Percentiles rank a stretch among this genome's conserved stretches.
These are phyloP conservation scores for Lentinus polychrous DNA, from an alignment of 1,284 basidiomycete genomes.

Conservation along the genomic window DNA sequence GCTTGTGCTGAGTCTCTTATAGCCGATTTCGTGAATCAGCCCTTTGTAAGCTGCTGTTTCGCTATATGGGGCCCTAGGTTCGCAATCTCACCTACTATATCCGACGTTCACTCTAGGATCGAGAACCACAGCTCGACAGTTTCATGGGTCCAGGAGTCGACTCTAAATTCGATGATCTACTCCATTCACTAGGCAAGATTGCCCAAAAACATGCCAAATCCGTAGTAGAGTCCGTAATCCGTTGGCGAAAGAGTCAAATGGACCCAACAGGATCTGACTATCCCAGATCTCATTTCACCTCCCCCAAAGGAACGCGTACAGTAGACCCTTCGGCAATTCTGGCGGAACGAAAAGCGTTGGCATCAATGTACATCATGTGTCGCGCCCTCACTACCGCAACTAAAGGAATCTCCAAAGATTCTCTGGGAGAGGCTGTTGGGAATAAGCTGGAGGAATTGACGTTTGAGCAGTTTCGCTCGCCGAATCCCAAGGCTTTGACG, in stretches of 20 bases:
- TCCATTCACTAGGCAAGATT: slow-evolving; percentile 81
- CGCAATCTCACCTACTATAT: neutral
- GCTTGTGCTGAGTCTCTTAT: slow-evolving; percentile 75
- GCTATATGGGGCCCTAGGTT: too few species aligned
- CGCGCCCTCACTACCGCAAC: slow-evolving; percentile 77
- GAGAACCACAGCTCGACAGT: slow-evolving; percentile 58
- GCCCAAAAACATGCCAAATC: slow-evolving; percentile 79
- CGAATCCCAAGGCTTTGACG: slow-evolving; percentile 58
- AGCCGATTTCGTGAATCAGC: slow-evolving; percentile 61
- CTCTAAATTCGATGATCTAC: slow-evolving; percentile 71
- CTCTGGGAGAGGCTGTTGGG: slow-evolving; percentile 71
- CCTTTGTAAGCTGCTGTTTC: slow-evolving; percentile 42
- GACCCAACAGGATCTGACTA: slow-evolving; percentile 56
- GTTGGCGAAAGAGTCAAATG: slow-evolving; percentile 78
- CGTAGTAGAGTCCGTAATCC: slow-evolving; percentile 82
- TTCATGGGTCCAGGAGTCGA: slow-evolving; percentile 71
- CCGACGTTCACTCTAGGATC: slow-evolving; percentile 40
- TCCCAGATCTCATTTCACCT: slow-evolving; percentile 36
- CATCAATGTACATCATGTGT: slow-evolving; percentile 85
- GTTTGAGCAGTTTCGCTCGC: slow-evolving; percentile 79
- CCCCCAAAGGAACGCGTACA: slow-evolving; percentile 16
- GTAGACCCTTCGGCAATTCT: slow-evolving; percentile 56
- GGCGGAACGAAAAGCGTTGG: slow-evolving; percentile 73
- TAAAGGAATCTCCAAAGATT: slow-evolving; percentile 65
- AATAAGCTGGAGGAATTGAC: slow-evolving; percentile 78